These are phyloP conservation scores for Chaetomium sp. DNA, from an alignment of 2,329 filamentous ascomycete genomes.

Conservation along the genomic window DNA sequence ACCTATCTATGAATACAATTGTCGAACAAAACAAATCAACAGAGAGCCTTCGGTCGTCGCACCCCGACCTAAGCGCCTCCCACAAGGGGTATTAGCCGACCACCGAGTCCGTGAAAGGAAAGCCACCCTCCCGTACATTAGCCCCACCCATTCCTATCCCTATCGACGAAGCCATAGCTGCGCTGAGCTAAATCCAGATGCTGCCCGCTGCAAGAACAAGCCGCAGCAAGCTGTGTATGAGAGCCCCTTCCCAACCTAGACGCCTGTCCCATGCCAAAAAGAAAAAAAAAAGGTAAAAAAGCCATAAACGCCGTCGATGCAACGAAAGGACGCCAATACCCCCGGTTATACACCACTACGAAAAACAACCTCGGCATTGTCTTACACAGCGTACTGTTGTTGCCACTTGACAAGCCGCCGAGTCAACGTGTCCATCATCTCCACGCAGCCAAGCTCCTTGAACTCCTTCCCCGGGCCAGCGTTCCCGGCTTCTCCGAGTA, in stretches of 20 bases:
- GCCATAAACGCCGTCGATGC: constrained; percentile 19
- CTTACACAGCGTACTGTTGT: constrained; percentile 59
- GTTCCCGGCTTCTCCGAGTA: constrained; percentile 33
- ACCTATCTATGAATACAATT: constrained; percentile 14
- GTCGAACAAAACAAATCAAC: constrained; percentile 5
- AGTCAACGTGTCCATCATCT: constrained; percentile 89
- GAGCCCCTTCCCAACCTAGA: constrained; percentile 28
- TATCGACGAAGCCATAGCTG: background rate
- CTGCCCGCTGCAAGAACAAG: background rate
- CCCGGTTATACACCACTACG: constrained; percentile 3
- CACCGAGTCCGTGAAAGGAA: constrained; percentile 18
- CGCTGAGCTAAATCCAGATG: background rate
- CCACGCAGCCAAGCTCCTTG: constrained; percentile 73
- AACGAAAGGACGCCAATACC: background rate
- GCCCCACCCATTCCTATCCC: background rate
- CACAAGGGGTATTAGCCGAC: constrained; percentile 13
- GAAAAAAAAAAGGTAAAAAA: constrained; percentile 7
- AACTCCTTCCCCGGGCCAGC: constrained; percentile 56
- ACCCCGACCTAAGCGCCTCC: constrained; percentile 18
- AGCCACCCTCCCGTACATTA: constrained; percentile 14
- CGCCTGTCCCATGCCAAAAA: background rate
- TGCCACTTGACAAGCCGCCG: constrained; percentile 84
- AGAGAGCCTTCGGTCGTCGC: background rate
- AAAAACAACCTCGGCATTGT: background rate
- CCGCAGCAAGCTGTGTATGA: constrained; percentile 5